These are phyloP conservation scores for Cladosporium sp. DNA, from an alignment of 2,329 filamentous ascomycete genomes.

Conservation along the genomic window DNA sequence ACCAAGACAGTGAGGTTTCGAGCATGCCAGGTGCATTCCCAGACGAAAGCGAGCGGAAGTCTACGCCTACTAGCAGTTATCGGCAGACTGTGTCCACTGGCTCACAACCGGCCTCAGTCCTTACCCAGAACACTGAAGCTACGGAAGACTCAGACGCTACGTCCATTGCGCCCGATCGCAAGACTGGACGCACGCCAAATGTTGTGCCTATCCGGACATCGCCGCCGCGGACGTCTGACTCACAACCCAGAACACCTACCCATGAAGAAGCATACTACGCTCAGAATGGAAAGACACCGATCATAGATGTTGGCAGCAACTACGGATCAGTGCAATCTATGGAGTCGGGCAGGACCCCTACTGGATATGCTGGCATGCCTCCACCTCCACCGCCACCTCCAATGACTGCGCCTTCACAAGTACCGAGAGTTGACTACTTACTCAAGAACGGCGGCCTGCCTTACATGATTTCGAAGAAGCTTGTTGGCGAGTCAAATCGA, in stretches of 20 bases:
- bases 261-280: constrained; percentile 41
- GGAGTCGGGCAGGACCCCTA: constrained; percentile 18
- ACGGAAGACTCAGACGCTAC: constrained; percentile 49
- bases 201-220: constrained; percentile 42
- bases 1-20: constrained; percentile 45
- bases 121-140: constrained; percentile 40
- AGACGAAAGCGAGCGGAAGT: constrained; percentile 38
- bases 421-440: constrained; percentile 87
- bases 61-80: constrained; percentile 40
- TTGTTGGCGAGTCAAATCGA: constrained; percentile 62
- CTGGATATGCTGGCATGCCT: constrained; percentile 43
- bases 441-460: constrained; percentile 82
- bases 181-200: constrained; percentile 31
- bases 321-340: constrained; percentile 16
- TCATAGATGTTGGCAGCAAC: constrained; percentile 43
- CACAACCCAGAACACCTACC: constrained; percentile 48
- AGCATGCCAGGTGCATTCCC: constrained; percentile 38
- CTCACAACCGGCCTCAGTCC: constrained; percentile 41
- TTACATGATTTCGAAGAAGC: constrained; percentile 68
- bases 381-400: constrained; percentile 78
- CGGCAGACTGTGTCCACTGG: constrained; percentile 34
- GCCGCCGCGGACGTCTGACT: constrained; percentile 44
- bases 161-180: constrained; percentile 44
- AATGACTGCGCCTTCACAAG: constrained; percentile 62
- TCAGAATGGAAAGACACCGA: constrained; percentile 40